Conservation (phyloP, 331 rosid species). For the Rhamnella rubrinervis region DNA sequence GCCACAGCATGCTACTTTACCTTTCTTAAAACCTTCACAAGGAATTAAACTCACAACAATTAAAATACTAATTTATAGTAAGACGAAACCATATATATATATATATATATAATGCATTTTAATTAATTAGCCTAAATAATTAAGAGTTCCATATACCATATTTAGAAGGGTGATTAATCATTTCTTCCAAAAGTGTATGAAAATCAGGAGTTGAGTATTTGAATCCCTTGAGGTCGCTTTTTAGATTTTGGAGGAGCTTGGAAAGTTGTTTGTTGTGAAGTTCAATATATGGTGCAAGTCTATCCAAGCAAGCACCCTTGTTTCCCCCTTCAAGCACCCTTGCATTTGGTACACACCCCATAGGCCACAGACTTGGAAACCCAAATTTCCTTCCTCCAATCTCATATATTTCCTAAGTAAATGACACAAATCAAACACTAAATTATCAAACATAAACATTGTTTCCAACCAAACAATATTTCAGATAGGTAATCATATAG, state of each 20-base stretch:
- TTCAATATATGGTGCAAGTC: constrained; percentile 1
- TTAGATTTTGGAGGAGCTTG: constrained; percentile 3
- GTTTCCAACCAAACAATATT: too few relatives aligned
- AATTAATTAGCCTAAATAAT: not conserved
- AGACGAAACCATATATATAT: not conserved
- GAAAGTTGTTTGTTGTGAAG: constrained; percentile 17
- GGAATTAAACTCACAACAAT: not conserved
- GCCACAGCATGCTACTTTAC: constrained; percentile 28
- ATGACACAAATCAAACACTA: not conserved
- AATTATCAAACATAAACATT: too few relatives aligned
- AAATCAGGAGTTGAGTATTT: constrained; percentile 22
- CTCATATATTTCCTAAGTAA: not conserved
- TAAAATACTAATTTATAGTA: too few relatives aligned
- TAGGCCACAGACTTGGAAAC: not conserved
- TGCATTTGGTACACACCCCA: constrained; percentile 14
- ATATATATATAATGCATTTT: not conserved
- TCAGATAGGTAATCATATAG: too few relatives aligned
- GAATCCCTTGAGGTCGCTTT: constrained; percentile 18
- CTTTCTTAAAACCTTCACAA: constrained; percentile 28
- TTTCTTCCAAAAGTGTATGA: not conserved
- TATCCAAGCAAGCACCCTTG: not conserved
- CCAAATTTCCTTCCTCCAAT: constrained; percentile 40
- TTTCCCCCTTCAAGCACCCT: constrained; percentile 4
- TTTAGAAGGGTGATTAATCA: constrained; percentile 24
- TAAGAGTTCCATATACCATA: constrained; percentile 24